These are phyloP conservation scores for Irpex lacteus DNA, from an alignment of 1,284 basidiomycete species.

Conservation along the genomic window DNA sequence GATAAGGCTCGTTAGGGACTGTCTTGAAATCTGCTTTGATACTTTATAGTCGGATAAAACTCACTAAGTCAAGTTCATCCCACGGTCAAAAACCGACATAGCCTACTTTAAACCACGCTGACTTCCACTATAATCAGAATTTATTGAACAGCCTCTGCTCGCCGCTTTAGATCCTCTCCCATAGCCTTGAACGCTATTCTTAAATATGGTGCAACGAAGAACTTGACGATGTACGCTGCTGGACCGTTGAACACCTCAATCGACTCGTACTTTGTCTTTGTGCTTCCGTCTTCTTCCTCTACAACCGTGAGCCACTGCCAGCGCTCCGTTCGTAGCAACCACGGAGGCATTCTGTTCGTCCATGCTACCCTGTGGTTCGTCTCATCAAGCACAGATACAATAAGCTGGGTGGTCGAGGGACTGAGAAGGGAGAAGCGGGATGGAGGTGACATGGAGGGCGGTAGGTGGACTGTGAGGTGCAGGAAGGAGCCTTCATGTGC, in stretches of 20 bases:
- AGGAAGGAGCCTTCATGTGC: constrained; percentile 46
- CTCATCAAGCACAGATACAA: constrained; percentile 41
- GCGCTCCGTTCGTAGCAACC: constrained; percentile 51
- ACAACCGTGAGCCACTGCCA: constrained; percentile 62
- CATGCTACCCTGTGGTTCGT: constrained; percentile 57
- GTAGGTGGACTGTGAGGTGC: constrained; percentile 53
- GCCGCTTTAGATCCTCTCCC: constrained; percentile 54
- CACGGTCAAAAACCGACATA: neutral
- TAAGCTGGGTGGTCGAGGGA: constrained; percentile 25
- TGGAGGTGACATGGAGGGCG: constrained; percentile 47
- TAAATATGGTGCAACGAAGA: constrained; percentile 43
- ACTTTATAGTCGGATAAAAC: neutral
- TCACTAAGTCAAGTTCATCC: neutral
- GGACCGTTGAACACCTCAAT: constrained; percentile 59
- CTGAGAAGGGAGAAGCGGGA: constrained; percentile 1
- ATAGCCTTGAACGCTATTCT: constrained; percentile 49
- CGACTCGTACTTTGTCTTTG: constrained; percentile 62
- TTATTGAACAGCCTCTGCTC: constrained; percentile 37
- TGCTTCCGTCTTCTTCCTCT: constrained; percentile 29
- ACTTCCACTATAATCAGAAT: neutral
- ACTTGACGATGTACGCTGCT: constrained; percentile 53
- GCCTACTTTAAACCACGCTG: too few species aligned
- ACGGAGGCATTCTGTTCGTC: constrained; percentile 39
- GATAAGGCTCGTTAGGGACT: neutral
- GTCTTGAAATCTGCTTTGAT: neutral